Percentiles rank a stretch among this genome's conserved stretches.
Evolutionary conservation across 805 yeast species (phyloP).

Genomic region (Starmerella geochares): DNA sequence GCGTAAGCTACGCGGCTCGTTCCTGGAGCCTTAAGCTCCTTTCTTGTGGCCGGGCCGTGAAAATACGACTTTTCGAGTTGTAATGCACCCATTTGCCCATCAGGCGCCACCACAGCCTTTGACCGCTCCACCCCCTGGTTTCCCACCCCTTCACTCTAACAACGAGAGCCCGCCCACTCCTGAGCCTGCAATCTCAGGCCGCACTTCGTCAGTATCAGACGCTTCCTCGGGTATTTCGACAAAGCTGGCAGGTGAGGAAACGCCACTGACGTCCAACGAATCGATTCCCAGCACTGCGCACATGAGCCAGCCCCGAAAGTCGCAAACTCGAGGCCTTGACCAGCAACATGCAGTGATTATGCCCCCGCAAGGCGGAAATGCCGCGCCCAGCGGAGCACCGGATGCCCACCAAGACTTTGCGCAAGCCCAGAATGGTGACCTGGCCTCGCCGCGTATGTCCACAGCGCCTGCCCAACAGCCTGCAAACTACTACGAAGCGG

Average conservation of each 20-base stretch:
- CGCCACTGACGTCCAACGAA: neutral
- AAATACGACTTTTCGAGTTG: neutral
- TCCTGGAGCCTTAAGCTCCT: slow-evolving; percentile 2
- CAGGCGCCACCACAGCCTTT: neutral
- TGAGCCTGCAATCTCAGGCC: neutral
- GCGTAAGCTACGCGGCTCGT: neutral
- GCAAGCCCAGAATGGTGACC: neutral
- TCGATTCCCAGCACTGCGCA: neutral
- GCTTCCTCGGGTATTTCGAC: neutral
- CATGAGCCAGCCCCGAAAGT: neutral
- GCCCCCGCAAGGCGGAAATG: neutral
- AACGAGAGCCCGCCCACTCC: neutral
- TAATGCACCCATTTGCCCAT: neutral
- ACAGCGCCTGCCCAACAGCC: neutral
- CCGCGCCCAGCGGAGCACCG: too few species aligned
- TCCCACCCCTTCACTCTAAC: neutral
- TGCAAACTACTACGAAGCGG: neutral
- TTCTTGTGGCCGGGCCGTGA: neutral
- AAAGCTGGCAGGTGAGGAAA: neutral
- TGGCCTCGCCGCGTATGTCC: neutral
- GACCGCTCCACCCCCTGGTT: neutral
- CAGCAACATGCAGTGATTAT: neutral
- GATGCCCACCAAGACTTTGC: neutral
- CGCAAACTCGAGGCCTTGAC: neutral
- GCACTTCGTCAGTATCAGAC: neutral